Conservation (phyloP, 345 rosid species). For the Hibiscus trionum region DNA sequence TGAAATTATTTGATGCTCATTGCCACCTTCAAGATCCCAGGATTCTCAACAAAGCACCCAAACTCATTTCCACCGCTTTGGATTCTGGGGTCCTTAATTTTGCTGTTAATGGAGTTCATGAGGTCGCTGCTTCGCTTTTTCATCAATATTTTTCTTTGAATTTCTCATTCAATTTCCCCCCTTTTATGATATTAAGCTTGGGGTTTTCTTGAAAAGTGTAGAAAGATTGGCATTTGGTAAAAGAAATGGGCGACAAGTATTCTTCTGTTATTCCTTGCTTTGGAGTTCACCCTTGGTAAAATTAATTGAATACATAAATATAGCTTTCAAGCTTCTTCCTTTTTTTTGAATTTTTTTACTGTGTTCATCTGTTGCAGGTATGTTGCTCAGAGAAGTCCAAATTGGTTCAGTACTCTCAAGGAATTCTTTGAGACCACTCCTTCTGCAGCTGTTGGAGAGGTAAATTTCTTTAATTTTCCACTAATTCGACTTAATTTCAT, state of each 20-base stretch:
- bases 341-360: background rate
- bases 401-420: constrained; percentile 67
- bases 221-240: constrained; percentile 84
- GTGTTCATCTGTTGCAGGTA: constrained; percentile 30
- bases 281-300: constrained; percentile 88
- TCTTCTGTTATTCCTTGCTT: constrained; percentile 81
- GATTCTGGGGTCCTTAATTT: constrained; percentile 54
- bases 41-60: constrained; percentile 48
- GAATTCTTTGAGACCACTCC: constrained; percentile 60
- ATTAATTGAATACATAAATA: background rate
- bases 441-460: constrained; percentile 93
- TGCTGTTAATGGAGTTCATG: constrained; percentile 81
- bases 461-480: constrained; percentile 10
- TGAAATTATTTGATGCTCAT: constrained; percentile 86
- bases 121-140: constrained; percentile 27
- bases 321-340: background rate
- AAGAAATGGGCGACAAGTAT: constrained; percentile 53
- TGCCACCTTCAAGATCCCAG: constrained; percentile 98
- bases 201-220: constrained; percentile 16
- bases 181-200: background rate
- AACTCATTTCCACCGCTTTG: constrained; percentile 50
- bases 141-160: background rate
- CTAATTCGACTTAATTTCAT: background rate
- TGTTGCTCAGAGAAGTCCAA: constrained; percentile 59
- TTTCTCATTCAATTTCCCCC: background rate